Base-by-base conservation (phyloP, 148 eudicot species). In the Pouteria glomerata region DNA sequence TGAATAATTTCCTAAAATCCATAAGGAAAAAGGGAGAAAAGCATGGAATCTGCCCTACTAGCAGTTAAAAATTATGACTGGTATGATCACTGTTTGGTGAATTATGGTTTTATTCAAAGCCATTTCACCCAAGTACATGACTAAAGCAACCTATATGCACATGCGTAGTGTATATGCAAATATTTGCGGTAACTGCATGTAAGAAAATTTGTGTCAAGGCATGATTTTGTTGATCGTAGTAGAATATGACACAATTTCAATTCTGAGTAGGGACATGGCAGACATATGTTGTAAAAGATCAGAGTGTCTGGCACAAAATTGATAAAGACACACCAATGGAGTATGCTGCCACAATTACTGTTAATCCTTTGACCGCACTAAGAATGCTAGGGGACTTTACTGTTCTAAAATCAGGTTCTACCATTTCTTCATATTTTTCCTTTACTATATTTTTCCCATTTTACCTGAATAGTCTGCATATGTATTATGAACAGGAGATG, bases 281-380 rank as follows among this genome's bases (percentile, higher is more conserved):
- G 82, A 83, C 97, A 12, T 88, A 86, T 74, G 73, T 91, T 50
- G 97, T 94, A 15, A 89, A 86, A 76, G 91, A 94, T 63, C 82
- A 89, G 53, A 83, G 79, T 82, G 79, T 81, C 3, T 94, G 98
- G 98, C 96, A 94, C 80, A 94, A 85, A 80, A 80, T 94, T 42
- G 82, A 85, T 76, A 82, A 82, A 75, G 63, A 78, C 60, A 86
- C 93, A 3, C 97, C 96, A 27, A 70, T 81, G 42, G 89, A 91
- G 67, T 94, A 89, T 80, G 97, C 98, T 82, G 96, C 98, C 63
- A 87, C 97, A 45, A 81, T 91, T 59, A 82, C 86, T 75, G 93
- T 94, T 39, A 94, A 94, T 79, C 98, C 98, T 57, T 68, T 91
- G 84, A 89, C 90, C 59, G 98, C 98, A 11, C 79, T 86, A 75